Percentiles rank a stretch among this genome's conserved stretches.
phyloP scores from a whole-genome alignment of 2,329 filamentous ascomycete species.

The Fusarium buxicola region DNA sequence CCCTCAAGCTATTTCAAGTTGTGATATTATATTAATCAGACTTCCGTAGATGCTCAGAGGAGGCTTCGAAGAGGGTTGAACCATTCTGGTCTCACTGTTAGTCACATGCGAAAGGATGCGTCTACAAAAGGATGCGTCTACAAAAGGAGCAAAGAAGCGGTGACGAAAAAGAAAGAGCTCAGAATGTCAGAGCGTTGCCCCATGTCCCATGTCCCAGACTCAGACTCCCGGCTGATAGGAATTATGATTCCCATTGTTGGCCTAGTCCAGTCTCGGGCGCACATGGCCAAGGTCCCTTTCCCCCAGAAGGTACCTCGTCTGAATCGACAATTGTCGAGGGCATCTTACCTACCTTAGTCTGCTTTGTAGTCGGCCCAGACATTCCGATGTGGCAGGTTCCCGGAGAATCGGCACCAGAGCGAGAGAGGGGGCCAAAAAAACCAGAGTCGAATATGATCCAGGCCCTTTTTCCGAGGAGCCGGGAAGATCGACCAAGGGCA shows the following conservation, averaged over 20 bases:
- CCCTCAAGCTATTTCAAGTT: no score
- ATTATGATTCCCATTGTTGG: conserved; percentile 12
- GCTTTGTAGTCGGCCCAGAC: no score
- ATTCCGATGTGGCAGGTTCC: conserved; percentile 35
- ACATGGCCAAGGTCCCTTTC: conserved; percentile 11
- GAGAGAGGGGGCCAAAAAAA: conserved; percentile 1
- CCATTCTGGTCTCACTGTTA: not conserved
- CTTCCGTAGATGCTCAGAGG: not conserved
- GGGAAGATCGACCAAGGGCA: not conserved
- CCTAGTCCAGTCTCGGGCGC: conserved; percentile 23
- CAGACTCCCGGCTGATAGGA: conserved; percentile 11
- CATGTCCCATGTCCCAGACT: no score
- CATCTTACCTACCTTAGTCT: no score
- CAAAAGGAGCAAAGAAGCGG: conserved; percentile 21
- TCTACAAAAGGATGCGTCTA: not conserved
- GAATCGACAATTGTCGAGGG: conserved; percentile 11
- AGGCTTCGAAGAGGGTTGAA: not conserved
- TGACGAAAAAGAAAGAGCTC: conserved; percentile 21
- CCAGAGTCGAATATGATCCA: conserved; percentile 14
- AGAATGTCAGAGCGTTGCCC: conserved; percentile 19
- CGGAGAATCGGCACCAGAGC: conserved; percentile 37
- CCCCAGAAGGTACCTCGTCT: not conserved
- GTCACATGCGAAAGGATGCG: conserved; percentile 28
- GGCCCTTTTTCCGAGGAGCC: not conserved
- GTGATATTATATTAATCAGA: no score